Evolutionary conservation across 345 rosid species (phyloP).

Genomic region (Eucalyptus fibrosa): DNA sequence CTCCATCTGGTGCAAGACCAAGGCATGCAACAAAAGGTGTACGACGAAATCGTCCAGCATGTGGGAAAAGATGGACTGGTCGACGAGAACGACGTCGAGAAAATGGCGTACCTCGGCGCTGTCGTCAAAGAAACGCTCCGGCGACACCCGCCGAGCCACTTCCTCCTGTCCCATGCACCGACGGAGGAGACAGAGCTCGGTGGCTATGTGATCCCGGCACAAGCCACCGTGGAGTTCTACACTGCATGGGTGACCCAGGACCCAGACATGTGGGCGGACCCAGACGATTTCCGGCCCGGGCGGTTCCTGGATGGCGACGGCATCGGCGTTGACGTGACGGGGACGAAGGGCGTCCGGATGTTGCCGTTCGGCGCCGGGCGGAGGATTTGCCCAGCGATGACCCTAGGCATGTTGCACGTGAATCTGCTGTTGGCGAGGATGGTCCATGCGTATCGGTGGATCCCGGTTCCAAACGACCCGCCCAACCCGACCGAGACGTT

Average conservation of each 20-base stretch:
- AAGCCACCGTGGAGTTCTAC: slow-evolving; percentile 68
- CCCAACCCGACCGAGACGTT: slow-evolving; percentile 84
- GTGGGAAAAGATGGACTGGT: slow-evolving; percentile 48
- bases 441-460: slow-evolving; percentile 76
- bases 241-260: slow-evolving; percentile 91
- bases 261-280: slow-evolving; percentile 68
- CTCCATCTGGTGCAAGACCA: slow-evolving; percentile 56
- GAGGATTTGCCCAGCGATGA: slow-evolving; percentile 91
- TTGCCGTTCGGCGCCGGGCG: slow-evolving; percentile 88
- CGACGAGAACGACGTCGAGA: slow-evolving; percentile 59
- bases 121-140: slow-evolving; percentile 83
- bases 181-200: slow-evolving; percentile 58
- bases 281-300: slow-evolving; percentile 64
- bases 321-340: slow-evolving; percentile 63
- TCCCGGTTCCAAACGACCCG: slow-evolving; percentile 40
- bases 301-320: slow-evolving; percentile 83
- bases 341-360: slow-evolving; percentile 74
- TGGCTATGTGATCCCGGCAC: slow-evolving; percentile 61
- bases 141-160: slow-evolving; percentile 95
- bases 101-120: slow-evolving; percentile 57
- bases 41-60: slow-evolving; percentile 39
- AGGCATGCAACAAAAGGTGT: slow-evolving; percentile 55
- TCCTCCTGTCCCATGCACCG: slow-evolving; percentile 69
- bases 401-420: slow-evolving; percentile 57
- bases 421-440: slow-evolving; percentile 70